A percentile compares a stretch with the other conserved stretches of the same genome.
These are phyloP conservation scores for Leccinum rimulosum DNA, from an alignment of 768 basidiomycete genomes.

Conservation along the genomic window DNA sequence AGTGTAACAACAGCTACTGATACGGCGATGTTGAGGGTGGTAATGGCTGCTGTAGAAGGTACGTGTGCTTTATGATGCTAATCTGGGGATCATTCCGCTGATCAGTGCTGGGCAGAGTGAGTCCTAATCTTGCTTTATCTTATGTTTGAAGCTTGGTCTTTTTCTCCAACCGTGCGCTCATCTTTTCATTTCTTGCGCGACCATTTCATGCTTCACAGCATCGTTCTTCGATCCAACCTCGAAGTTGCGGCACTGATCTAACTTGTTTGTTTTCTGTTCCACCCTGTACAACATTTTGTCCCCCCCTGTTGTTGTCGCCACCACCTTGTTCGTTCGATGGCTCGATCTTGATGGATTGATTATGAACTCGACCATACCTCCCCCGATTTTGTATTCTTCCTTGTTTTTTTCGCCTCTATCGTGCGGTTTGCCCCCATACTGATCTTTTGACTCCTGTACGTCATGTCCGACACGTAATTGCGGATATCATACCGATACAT, in stretches of 20 bases:
- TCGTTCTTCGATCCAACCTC: conserved; percentile 38
- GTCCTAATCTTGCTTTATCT: conserved; percentile 36
- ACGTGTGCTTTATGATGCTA: conserved; percentile 25
- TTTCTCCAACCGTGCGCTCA: conserved; percentile 27
- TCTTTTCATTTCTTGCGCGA: conserved; percentile 16
- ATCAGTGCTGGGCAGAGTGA: conserved; percentile 57
- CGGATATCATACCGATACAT: conserved; percentile 19
- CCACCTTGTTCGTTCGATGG: conserved; percentile 20
- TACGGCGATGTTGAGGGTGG: conserved; percentile 81
- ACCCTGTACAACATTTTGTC: conserved; percentile 13
- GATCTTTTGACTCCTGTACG: conserved; percentile 18
- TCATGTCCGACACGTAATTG: conserved; percentile 31
- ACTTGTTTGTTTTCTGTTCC: conserved; percentile 24
- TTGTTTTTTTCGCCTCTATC: conserved; percentile 10
- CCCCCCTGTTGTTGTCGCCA: conserved; percentile 15
- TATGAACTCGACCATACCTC: conserved; percentile 13
- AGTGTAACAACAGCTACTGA: conserved; percentile 91
- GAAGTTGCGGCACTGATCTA: conserved; percentile 34
- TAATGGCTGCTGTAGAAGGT: conserved; percentile 98
- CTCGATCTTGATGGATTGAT: conserved; percentile 15
- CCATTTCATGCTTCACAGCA: conserved; percentile 26
- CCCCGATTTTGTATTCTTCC: not conserved
- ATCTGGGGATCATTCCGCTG: conserved; percentile 6
- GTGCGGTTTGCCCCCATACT: conserved; percentile 10
- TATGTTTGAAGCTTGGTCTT: conserved; percentile 20